Base-by-base conservation (phyloP, 1,284 basidiomycete species). In the Volvariella volvacea region DNA sequence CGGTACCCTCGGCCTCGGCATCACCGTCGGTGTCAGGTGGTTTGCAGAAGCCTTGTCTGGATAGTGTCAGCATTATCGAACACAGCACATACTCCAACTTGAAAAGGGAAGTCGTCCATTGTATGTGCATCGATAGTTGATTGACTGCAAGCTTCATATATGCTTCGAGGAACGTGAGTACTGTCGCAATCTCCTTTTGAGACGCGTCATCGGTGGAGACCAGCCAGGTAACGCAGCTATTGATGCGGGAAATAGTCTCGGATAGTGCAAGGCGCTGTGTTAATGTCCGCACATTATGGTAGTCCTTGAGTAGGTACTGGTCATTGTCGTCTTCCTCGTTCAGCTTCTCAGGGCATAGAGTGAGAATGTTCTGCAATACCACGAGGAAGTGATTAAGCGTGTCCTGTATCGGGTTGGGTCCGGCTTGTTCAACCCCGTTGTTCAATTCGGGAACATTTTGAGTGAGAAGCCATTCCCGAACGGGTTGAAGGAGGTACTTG, bases 1-100 rank as follows among this genome's bases (percentile, higher is more conserved):
- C 80, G 4, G 71, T 70, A 3, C 68, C 71, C 21, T 73, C 73
- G 0, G 68, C 70, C 17, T 74, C 78, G 4, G 65, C 63, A 28
- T 73, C 76, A 19, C 79, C 49, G 22, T 50, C 74, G 19, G 53
- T 54, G 38, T 94, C 90, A 7, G 78, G 76, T 2, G 94, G 92
- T 54, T 84, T 83, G 66, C 93, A 99, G 70, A 98, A 99, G 3
- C 96, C 96, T 58, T 94, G 80, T 41, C 76, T 78, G 1, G 88
- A 83, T 8, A 99, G 66, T 12, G 83, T 83, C 17, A 78, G 74
- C 53, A 93, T 70, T 22, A 92, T 69, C 21, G 83, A 80, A 53
- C 81, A 86, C 28, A 94, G 64, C 31, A 95, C 75, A 55, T 84
- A 88, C 52, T 80, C 74, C 48, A 99, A 73, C 64, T 96, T 97